These are phyloP conservation scores for Solanum hybrid DNA, from an alignment of 305 asterid genomes.

Conservation along the genomic window DNA sequence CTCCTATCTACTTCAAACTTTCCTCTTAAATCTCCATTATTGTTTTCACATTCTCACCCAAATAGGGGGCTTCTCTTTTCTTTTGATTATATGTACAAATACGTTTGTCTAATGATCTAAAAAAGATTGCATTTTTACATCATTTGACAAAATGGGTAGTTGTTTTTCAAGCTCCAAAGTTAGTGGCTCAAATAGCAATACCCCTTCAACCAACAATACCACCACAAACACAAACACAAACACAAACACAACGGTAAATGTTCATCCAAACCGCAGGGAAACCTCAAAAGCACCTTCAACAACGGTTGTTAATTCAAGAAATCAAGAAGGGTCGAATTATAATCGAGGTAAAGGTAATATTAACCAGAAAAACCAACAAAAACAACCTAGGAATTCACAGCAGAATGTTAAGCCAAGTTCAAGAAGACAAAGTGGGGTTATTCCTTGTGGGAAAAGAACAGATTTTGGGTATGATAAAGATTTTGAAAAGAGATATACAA, in stretches of 20 bases:
- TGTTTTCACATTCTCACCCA: slow-evolving; percentile 11
- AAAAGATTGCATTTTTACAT: slow-evolving; percentile 5
- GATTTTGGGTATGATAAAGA: slow-evolving; percentile 78
- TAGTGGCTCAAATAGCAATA: slow-evolving; percentile 46
- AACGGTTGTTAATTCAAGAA: slow-evolving; percentile 12
- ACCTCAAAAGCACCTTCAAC: slow-evolving; percentile 11
- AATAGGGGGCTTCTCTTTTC: background rate
- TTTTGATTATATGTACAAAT: background rate
- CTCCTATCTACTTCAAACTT: slow-evolving; percentile 40
- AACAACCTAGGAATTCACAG: slow-evolving; percentile 27
- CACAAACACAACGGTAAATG: background rate
- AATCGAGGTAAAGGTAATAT: slow-evolving; percentile 23
- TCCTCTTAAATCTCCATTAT: slow-evolving; percentile 28
- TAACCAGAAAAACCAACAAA: slow-evolving; percentile 8
- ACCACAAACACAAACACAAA: background rate
- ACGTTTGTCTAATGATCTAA: slow-evolving; percentile 13
- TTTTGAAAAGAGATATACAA: slow-evolving; percentile 45
- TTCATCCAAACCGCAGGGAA: slow-evolving; percentile 3
- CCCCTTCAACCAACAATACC: slow-evolving; percentile 15
- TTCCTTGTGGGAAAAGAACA: slow-evolving; percentile 71
- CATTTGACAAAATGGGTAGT: slow-evolving; percentile 44
- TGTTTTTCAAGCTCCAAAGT: slow-evolving; percentile 54
- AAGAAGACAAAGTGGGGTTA: slow-evolving; percentile 35
- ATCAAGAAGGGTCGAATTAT: slow-evolving; percentile 28
- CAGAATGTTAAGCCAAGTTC: slow-evolving; percentile 32